Evolutionary conservation across 2,329 filamentous ascomycete genomes (phyloP).

Genomic region (Periconia digitata): DNA sequence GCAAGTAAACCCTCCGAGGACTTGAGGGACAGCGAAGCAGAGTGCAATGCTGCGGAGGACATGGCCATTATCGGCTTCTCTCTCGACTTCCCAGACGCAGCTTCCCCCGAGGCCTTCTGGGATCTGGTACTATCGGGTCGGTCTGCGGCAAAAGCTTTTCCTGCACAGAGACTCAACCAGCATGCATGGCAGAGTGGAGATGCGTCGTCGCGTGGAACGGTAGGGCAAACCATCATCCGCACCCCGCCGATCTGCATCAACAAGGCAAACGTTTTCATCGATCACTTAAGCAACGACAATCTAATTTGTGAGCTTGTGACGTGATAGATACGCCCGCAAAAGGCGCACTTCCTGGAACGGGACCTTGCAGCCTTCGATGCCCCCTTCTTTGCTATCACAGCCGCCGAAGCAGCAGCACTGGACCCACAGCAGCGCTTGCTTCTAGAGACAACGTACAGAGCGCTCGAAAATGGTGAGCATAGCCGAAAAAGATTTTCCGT

Average conservation of each 20-base stretch:
- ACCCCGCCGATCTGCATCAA: conserved; percentile 1
- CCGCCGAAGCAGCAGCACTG: conserved; percentile 22
- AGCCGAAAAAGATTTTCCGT: not conserved
- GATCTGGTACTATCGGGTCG: conserved; percentile 4
- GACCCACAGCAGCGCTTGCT: conserved; percentile 30
- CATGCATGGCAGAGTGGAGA: conserved; percentile 12
- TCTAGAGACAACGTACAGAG: conserved; percentile 29
- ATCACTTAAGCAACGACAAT: conserved; percentile 1
- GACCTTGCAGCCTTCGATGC: conserved; percentile 23
- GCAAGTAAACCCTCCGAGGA: no score
- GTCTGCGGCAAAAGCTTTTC: conserved; percentile 6
- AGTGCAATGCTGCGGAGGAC: not conserved
- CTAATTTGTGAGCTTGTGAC: not conserved
- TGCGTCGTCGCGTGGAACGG: not conserved
- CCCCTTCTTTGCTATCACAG: conserved; percentile 22
- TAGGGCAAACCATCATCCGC: no score
- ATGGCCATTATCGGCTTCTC: conserved; percentile 12
- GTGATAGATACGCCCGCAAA: conserved; percentile 8
- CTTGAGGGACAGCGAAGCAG: no score
- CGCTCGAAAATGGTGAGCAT: conserved; percentile 18
- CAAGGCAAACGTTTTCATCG: no score
- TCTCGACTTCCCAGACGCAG: conserved; percentile 9
- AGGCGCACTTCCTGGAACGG: conserved; percentile 20
- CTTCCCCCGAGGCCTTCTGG: conserved; percentile 6
- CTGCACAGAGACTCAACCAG: conserved; percentile 4